Evolutionary conservation across 1,139 yeast species (phyloP), one percentile per base, ranked within the genome.

Genomic region (Candida labiduridarum): DNA sequence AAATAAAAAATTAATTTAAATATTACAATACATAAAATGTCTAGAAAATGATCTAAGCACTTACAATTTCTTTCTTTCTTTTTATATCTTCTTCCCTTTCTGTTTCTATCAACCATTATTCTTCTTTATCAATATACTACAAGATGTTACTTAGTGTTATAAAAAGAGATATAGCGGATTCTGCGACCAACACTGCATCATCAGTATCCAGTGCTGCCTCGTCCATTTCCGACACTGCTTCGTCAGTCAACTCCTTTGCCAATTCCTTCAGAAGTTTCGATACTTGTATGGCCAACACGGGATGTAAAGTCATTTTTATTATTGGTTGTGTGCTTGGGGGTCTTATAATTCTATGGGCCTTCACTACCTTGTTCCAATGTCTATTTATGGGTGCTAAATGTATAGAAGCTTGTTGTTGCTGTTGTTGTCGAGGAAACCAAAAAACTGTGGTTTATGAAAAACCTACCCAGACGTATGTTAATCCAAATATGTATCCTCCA

Each of bases 231-330:
- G 18, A 25, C 14, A 16, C 31, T 9, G 35, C 18, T 4, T 16
- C 27, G 2, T n/a, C 31, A 12, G 46, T 29, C 44, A 63, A 56
- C 12, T 62, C 76, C 25, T 82, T 87, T 0, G 85, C 84, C 8
- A 62, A 78, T 18, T 73, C 89, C 2, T 86, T 87, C 71, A 80
- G 73, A 59, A 61, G 68, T 44, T 89, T 96, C 95, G 82, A 85
- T 62, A 80, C 88, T 2, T 89, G 96, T 68, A 87, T 87, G 95
- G 84, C 79, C 60, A 85, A 87, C 65, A 82, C 71, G 38, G 76
- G 84, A 38, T 89, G 96, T 68, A 88, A 88, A 63, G 80, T 87
- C 54, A 80, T 86, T 16, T 92, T 89, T 9, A 88, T 89, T 45
- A 87, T 87, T n/a, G 84, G 87, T 5, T 85, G 88, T 1, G 82